Conservation (phyloP, 306 rosid genomes). For the Cercis canadensis region DNA sequence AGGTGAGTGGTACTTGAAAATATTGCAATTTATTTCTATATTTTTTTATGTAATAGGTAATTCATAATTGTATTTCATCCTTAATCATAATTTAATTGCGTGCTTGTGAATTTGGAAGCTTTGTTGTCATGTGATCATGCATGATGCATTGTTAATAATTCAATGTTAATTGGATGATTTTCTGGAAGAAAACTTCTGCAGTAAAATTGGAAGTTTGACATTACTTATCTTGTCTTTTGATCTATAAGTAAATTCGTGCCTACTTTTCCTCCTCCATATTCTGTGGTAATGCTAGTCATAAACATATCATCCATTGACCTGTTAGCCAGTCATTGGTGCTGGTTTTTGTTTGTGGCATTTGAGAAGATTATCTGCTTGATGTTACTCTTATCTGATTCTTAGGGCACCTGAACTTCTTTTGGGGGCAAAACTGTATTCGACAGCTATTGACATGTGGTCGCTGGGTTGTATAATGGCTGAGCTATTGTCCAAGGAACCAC, state of each 20-base stretch:
- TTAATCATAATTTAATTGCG: neutral
- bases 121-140: too few relatives aligned
- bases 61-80: too few relatives aligned
- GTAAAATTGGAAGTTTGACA: constrained; percentile 12
- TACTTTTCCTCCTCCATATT: neutral
- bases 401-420: constrained; percentile 98
- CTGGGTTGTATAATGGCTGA: constrained; percentile 99
- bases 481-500: constrained; percentile 87
- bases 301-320: neutral
- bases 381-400: constrained; percentile 39
- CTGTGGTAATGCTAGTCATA: neutral
- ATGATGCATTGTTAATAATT: neutral
- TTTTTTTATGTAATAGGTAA: neutral
- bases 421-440: constrained; percentile 88
- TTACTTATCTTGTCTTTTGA: constrained; percentile 5
- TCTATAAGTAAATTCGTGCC: constrained; percentile 5
- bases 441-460: constrained; percentile 99
- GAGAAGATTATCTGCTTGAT: constrained; percentile 36
- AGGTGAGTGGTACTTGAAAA: constrained; percentile 63
- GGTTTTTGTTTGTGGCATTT: constrained; percentile 11
- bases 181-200: neutral
- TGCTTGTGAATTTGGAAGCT: constrained; percentile 14
- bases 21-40: constrained; percentile 3
- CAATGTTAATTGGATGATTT: constrained; percentile 22
- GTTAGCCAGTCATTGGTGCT: constrained; percentile 20